phyloP scores from a whole-genome alignment of 768 basidiomycete genomes.

The Multifurca ochricompacta region DNA sequence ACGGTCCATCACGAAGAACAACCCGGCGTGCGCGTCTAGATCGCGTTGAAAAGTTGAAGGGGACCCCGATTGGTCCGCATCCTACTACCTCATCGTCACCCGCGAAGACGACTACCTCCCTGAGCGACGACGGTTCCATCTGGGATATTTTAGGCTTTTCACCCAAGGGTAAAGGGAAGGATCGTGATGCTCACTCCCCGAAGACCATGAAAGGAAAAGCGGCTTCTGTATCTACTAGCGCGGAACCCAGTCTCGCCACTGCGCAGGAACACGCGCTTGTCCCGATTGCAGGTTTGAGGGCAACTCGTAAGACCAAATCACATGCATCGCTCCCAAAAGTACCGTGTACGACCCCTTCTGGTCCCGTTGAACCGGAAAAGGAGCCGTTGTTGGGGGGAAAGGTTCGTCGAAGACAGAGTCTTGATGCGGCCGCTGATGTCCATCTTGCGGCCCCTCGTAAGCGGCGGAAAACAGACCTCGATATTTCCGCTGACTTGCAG shows the following conservation, averaged over 20 bases:
- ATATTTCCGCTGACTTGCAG: not conserved
- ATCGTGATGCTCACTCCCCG: constrained; percentile 12
- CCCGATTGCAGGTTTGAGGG: not conserved
- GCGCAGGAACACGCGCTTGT: not conserved
- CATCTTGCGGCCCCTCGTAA: constrained; percentile 14
- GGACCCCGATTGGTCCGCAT: constrained; percentile 24
- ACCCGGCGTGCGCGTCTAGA: constrained; percentile 55
- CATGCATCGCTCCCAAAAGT: not conserved
- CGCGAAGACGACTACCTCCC: constrained; percentile 12
- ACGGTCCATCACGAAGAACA: constrained; percentile 43
- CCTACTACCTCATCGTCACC: constrained; percentile 13
- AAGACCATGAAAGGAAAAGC: constrained; percentile 14
- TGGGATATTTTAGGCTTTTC: constrained; percentile 28
- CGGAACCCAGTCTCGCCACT: not conserved
- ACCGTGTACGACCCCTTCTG: not conserved
- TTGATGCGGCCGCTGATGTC: constrained; percentile 2
- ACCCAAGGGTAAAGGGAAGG: constrained; percentile 29
- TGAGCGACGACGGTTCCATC: constrained; percentile 24
- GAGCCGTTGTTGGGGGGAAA: not conserved
- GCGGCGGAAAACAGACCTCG: constrained; percentile 17
- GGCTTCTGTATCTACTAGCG: not conserved
- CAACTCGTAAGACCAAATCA: constrained; percentile 4
- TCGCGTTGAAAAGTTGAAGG: constrained; percentile 39
- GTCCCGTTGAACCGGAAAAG: constrained; percentile 3
- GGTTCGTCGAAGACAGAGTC: constrained; percentile 8